Base-by-base conservation (phyloP, 495 filamentous ascomycete species). In the Cryomyces minteri region DNA sequence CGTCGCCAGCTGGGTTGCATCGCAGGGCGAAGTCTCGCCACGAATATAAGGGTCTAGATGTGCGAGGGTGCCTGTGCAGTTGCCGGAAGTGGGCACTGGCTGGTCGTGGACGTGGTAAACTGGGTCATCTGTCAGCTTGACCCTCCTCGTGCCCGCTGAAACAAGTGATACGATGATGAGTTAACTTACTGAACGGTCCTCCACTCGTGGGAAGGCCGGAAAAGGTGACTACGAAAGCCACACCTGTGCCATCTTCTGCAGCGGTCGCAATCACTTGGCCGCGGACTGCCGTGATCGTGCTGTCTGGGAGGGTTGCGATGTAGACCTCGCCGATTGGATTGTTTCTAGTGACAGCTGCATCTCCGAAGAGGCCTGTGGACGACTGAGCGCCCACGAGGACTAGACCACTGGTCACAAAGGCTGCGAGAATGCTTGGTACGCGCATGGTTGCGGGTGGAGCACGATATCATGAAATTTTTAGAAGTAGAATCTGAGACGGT, bases 81-180 rank as follows among this genome's bases (percentile, higher is more conserved):
- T 87, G 46, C 87, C 87, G 54, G 78, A 62, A 33, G 66, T 62
- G 4, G 80, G 77, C 32, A 93, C 80, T 11, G 80, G 81, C 39
- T 65, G 57, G 46, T 76, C 74, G 65, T 94, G 84, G 55, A 94
- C 70, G 52, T 93, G 85, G 66, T 94, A 94, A 30, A 69, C 84
- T 88, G 48, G 6, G 43, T 31, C 39, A 32, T 29, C 9, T 8
- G n/a, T 31, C 14, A 18, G 41, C 18, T 12, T 43, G 12, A 2
- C 18, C 18, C 18, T 25, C 18, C 18, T 25, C 18, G 18, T 25
- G 18, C 18, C 18, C 18, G 18, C 18, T 25, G 18, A 25, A 25
- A 25, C 33, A 28, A 41, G 11, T 32, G 25, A 5, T 32, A 45
- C 11, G 18, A 31, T 39, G 18, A 29, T 14, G 18, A 46, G 18